Percentiles rank a stretch among this genome's conserved stretches.
Evolutionary conservation across 768 basidiomycete species (phyloP).

Genomic region (Flagelloscypha sp.): DNA sequence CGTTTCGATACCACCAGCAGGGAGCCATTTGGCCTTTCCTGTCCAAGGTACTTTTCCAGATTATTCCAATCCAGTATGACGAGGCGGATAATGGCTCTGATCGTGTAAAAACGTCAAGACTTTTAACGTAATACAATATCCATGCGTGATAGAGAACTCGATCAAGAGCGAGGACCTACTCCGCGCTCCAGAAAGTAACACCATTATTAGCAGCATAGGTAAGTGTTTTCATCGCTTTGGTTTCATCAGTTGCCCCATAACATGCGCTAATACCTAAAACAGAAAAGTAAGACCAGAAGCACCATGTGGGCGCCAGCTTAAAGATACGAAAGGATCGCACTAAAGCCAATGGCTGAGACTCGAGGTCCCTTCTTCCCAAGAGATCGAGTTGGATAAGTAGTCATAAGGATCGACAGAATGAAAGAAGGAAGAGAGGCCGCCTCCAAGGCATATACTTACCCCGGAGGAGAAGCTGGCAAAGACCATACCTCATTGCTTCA

Average conservation of each 20-base stretch:
- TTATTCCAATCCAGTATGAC: constrained; percentile 21
- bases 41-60: no score
- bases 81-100: constrained; percentile 43
- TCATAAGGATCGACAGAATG: no score
- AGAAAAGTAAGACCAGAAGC: no score
- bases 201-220: constrained; percentile 17
- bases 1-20: constrained; percentile 22
- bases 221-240: constrained; percentile 10
- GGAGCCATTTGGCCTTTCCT: constrained; percentile 29
- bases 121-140: constrained; percentile 50
- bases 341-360: constrained; percentile 21
- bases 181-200: no score
- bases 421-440: no score
- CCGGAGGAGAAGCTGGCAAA: no score
- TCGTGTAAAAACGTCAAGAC: constrained; percentile 46
- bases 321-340: constrained; percentile 19
- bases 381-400: constrained; percentile 13
- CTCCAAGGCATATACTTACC: no score
- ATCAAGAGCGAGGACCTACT: constrained; percentile 45
- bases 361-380: constrained; percentile 20
- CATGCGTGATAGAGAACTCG: constrained; percentile 58
- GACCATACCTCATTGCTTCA: no score
- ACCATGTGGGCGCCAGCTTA: no score
- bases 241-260: constrained; percentile 17
- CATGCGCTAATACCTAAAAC: constrained; percentile 17